Evolutionary conservation across 2,329 filamentous ascomycete genomes (phyloP), one percentile per base, ranked within the genome.

Genomic region (Xylariaceae sp.): DNA sequence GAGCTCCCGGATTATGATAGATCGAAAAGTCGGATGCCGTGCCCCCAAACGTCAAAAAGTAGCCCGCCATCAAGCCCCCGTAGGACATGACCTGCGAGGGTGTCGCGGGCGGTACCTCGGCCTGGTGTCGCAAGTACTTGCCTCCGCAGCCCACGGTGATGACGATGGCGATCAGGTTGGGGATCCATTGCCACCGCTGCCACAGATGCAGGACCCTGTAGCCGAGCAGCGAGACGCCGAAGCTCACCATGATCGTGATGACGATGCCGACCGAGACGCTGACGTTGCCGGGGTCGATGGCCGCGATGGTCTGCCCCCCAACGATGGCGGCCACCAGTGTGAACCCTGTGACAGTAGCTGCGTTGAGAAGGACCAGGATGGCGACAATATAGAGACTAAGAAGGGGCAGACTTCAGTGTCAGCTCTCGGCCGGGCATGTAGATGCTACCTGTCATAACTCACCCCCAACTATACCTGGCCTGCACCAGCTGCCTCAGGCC

Each of bases 401-500:
- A 26, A 26, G 22, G 11, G 11, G 22, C 22, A 26, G 6, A 11
- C 11, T 6, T 26, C 22, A 26, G 22, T 17, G 15, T 47, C 24
- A 47, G 37, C 18, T 11, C 15, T 9, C 9, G 17, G 17, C 31
- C 19, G 9, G 19, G 22, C 30, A 35, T 24, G 35, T 11, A 15
- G 8, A 6, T 16, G 17, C 19, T 9, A 13, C 11, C 22, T 26
- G 11, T 26, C 22, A 26, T 11, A 26, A 48, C 55, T 52, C 54
- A 74, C 66, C 76, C 76, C 52, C 79, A 82, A 0, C 73, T 72
- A 57, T 79, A 82, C 22, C 78, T 67, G n/a, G 78, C 76, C 50
- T 79, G 76, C 4, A 81, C 70, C 54, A 80, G 71, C 55, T 81
- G 77, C 15, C 78, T 66, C 64, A 81, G 67, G 12, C 77, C 78